phyloP scores from a whole-genome alignment of 106 monocot genomes.

The Dendrobium nobile region DNA sequence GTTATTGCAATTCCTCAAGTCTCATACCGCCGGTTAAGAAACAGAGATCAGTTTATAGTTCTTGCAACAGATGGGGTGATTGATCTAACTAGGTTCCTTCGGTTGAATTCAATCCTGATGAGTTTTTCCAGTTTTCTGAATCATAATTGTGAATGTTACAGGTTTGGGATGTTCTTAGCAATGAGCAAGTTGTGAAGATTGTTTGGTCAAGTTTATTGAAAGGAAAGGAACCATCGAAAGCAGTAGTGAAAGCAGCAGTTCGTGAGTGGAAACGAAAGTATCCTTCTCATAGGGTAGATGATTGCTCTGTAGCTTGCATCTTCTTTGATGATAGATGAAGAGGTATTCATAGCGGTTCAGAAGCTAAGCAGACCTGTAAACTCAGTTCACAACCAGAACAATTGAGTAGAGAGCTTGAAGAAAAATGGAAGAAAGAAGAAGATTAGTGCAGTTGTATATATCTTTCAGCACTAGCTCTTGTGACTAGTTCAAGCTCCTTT shows the following conservation, averaged over 20 bases:
- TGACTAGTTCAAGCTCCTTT: too few species aligned
- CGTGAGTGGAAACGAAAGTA: slow-evolving; percentile 56
- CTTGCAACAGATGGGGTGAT: slow-evolving; percentile 83
- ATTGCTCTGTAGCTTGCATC: slow-evolving; percentile 78
- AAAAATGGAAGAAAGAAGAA: too few species aligned
- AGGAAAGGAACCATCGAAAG: slow-evolving; percentile 58
- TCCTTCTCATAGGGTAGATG: slow-evolving; percentile 60
- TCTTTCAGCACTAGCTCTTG: too few species aligned
- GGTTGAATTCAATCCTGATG: not conserved
- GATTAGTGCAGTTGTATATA: too few species aligned
- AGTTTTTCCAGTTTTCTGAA: not conserved
- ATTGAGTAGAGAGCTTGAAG: too few species aligned
- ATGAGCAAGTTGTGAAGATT: slow-evolving; percentile 53
- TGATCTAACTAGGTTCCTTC: not conserved
- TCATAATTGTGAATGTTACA: slow-evolving; percentile 5
- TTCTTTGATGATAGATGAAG: slow-evolving; percentile 44
- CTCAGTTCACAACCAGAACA: too few species aligned
- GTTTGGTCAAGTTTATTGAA: slow-evolving; percentile 22
- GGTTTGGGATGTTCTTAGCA: slow-evolving; percentile 90
- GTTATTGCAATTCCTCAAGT: slow-evolving; percentile 77
- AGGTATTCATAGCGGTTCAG: too few species aligned
- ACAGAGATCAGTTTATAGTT: slow-evolving; percentile 62
- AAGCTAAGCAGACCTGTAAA: too few species aligned
- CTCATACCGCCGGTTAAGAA: slow-evolving; percentile 35
- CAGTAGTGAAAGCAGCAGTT: slow-evolving; percentile 53